Conservation (phyloP, 2,329 filamentous ascomycete species). For the Fusarium anguioides region DNA sequence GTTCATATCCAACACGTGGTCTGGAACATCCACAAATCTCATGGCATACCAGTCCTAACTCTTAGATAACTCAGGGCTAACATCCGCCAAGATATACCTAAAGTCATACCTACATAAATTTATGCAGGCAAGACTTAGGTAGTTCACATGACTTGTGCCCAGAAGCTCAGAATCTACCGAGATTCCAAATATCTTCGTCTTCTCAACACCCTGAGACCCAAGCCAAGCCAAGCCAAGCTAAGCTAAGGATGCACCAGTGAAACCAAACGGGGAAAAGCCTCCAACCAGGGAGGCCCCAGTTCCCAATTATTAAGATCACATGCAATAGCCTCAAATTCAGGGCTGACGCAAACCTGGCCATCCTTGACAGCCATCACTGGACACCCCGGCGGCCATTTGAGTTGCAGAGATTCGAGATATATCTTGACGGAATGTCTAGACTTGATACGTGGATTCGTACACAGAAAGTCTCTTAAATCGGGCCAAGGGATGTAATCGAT, state of each 20-base stretch:
- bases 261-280: conserved; percentile 39
- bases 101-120: no score
- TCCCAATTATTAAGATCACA: conserved; percentile 42
- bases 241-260: conserved; percentile 26
- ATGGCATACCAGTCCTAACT: no score
- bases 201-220: neutral
- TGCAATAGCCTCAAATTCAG: conserved; percentile 38
- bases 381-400: conserved; percentile 37
- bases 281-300: conserved; percentile 37
- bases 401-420: conserved; percentile 36
- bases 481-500: conserved; percentile 45
- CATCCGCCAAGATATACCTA: no score
- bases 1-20: no score
- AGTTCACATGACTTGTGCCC: no score
- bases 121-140: no score
- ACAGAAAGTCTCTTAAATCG: conserved; percentile 39
- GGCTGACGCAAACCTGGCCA: conserved; percentile 32
- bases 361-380: conserved; percentile 25
- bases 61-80: no score
- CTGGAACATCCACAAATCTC: no score
- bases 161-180: no score
- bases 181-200: neutral
- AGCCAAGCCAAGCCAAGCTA: neutral
- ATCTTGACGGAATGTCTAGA: conserved; percentile 40
- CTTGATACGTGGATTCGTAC: conserved; percentile 32